A percentile compares a stretch with the other conserved stretches of the same genome.
Conservation (phyloP, 2,329 filamentous ascomycete genomes). For the Mycocentrospora acerina region DNA sequence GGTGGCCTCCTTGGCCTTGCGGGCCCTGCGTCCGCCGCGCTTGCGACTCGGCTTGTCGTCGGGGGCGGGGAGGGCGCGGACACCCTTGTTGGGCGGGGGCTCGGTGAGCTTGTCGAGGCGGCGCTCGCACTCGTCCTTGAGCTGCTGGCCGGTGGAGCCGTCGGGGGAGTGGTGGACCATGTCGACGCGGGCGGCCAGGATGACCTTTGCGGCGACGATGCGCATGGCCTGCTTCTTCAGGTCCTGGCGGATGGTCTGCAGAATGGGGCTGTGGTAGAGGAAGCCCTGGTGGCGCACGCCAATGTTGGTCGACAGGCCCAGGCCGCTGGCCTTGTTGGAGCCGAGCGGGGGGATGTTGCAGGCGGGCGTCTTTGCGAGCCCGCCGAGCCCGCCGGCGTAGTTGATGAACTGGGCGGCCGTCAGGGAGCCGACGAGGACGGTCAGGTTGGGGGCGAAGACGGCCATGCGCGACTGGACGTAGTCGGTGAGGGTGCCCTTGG, state of each 20-base stretch:
- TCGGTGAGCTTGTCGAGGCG: slow-evolving; percentile 91
- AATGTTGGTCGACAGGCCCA: slow-evolving; percentile 89
- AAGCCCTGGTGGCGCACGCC: slow-evolving; percentile 90
- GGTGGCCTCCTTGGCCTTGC: slow-evolving; percentile 94
- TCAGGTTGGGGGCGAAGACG: slow-evolving; percentile 91
- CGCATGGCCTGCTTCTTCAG: slow-evolving; percentile 92
- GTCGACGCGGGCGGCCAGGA: slow-evolving; percentile 90
- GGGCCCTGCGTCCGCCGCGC: slow-evolving; percentile 82
- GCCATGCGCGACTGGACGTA: slow-evolving; percentile 98
- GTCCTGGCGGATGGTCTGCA: slow-evolving; percentile 80
- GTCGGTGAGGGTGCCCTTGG: slow-evolving; percentile 83
- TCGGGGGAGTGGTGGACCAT: slow-evolving; percentile 78
- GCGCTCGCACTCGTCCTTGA: slow-evolving; percentile 80
- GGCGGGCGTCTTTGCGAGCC: slow-evolving; percentile 86
- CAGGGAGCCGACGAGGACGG: slow-evolving; percentile 83
- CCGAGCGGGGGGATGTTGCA: slow-evolving; percentile 92
- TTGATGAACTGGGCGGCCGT: slow-evolving; percentile 97
- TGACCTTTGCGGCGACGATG: slow-evolving; percentile 89
- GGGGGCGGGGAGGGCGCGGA: slow-evolving; percentile 82
- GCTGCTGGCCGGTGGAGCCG: slow-evolving; percentile 77
- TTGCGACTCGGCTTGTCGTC: slow-evolving; percentile 95
- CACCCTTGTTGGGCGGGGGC: slow-evolving; percentile 84
- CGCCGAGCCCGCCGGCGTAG: slow-evolving; percentile 83
- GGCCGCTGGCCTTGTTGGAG: slow-evolving; percentile 78
- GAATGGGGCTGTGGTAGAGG: slow-evolving; percentile 87